Evolutionary conservation across 768 basidiomycete species (phyloP), one percentile per base, ranked within the genome.

Genomic region (Scleroderma citrinum): DNA sequence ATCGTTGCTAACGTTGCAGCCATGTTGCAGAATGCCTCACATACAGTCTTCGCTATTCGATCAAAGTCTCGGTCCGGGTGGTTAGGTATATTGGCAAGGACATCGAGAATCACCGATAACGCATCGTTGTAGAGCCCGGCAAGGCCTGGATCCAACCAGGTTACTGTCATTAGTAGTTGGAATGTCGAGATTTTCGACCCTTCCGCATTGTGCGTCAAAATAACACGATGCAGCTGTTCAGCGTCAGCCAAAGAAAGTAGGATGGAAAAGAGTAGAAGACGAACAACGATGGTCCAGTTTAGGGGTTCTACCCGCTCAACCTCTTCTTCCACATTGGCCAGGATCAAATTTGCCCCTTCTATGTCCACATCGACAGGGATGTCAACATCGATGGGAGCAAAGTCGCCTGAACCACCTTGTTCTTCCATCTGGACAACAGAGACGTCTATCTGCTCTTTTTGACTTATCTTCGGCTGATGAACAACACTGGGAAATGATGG

Each of bases 231-330:
- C 41, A 87, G 65, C 86, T 88, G 37, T 32, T 12, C 20, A 11
- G 46, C 16, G 16, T 57, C 32, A 56, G 44, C 41, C 42, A 29
- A 24, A 24, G 34, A 20, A 41, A 34, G 32, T 51, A 34, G 21
- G 16, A 20, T 35, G 45, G 44, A n/a, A n/a, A 20, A 24, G 14
- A 24, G 10, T 10, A 35, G 17, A 31, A 55, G 7, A 62, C 66
- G 19, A 60, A 87, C 85, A 71, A 82, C 76, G 16, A 70, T 68
- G 50, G 71, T 76, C 78, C 78, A 78, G 51, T 79, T 76, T 12
- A 75, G 66, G 43, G 69, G 68, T 35, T 71, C 67, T n/a, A 72
- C 53, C 8, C 60, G 58, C 16, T 71, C 65, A 11, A 63, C 16
- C 29, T 67, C 47, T 10, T 59, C 69, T 44, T 73, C 71, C 17